A percentile compares a stretch with the other conserved stretches of the same genome.
These are phyloP conservation scores for Auxenochlorella pyrenoidosa DNA, from an alignment of 139 green algal species.

Conservation along the genomic window DNA sequence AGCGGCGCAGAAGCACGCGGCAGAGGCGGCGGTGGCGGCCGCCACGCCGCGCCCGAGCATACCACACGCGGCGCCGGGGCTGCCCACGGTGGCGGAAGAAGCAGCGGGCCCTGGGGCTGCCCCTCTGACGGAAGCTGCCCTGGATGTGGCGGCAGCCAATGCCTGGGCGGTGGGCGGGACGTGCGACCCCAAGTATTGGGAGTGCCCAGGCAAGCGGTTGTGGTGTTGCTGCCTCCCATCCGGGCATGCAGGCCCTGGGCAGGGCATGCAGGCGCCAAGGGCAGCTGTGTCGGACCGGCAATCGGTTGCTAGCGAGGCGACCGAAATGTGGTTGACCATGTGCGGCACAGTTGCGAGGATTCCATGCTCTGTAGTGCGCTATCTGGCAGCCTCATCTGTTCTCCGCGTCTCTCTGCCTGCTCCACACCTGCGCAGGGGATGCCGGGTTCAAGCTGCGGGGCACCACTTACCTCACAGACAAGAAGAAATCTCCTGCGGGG, in stretches of 20 bases:
- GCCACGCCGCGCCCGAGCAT: not conserved
- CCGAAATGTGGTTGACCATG: no score
- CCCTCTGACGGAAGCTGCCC: not conserved
- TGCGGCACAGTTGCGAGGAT: no score
- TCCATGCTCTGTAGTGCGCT: no score
- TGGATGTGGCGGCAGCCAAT: not conserved
- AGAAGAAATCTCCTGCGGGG: slow-evolving; percentile 44
- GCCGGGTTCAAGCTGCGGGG: slow-evolving; percentile 68
- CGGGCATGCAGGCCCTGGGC: not conserved
- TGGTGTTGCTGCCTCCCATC: no score
- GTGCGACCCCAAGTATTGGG: slow-evolving; percentile 30
- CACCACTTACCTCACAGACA: slow-evolving; percentile 64
- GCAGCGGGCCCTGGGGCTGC: not conserved
- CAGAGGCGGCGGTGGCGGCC: not conserved
- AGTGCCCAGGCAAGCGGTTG: not conserved
- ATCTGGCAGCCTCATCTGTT: no score
- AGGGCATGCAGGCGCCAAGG: not conserved
- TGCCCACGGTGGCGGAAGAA: not conserved
- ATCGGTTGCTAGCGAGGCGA: no score
- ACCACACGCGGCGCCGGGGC: not conserved
- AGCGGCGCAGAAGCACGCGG: not conserved
- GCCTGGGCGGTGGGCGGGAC: slow-evolving; percentile 40
- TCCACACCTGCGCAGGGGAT: not conserved
- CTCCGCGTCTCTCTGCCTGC: not conserved
- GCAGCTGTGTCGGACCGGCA: no score